phyloP scores from a whole-genome alignment of 257 asterid genomes.

The Nicotiana obtusifolia region DNA sequence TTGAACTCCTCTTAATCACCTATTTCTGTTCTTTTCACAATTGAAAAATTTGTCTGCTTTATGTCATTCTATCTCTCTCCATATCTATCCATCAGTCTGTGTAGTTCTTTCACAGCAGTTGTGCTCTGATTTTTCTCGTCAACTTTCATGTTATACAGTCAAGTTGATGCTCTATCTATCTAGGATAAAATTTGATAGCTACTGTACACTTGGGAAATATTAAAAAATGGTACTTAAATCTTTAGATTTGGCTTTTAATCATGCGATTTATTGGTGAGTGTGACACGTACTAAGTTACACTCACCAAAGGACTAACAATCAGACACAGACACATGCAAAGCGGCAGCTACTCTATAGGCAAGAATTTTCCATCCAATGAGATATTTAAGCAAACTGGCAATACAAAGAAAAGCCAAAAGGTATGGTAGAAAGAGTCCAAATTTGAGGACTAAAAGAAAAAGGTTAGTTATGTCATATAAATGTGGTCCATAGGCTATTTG shows the following conservation, averaged over 20 bases:
- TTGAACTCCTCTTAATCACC: neutral
- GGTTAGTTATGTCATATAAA: neutral
- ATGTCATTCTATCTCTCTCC: conserved; percentile 15
- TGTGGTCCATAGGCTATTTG: conserved; percentile 45
- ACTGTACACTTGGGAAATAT: conserved; percentile 26
- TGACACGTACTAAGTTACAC: conserved; percentile 26
- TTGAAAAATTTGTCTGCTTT: neutral
- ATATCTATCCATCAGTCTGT: conserved; percentile 3
- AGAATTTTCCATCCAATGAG: neutral
- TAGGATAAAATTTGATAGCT: conserved; percentile 19
- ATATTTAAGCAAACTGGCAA: neutral
- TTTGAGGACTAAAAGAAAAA: conserved; percentile 1
- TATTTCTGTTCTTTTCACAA: neutral
- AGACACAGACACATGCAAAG: conserved; percentile 5
- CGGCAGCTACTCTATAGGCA: neutral
- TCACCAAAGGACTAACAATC: neutral
- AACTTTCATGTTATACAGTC: conserved; percentile 40
- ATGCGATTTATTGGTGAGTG: conserved; percentile 20
- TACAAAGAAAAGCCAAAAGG: neutral
- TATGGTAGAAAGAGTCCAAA: neutral
- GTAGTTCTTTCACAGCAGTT: neutral
- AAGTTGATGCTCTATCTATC: conserved; percentile 17
- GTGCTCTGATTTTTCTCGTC: neutral
- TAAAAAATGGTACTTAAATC: conserved; percentile 1
- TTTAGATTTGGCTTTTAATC: conserved; percentile 16